A percentile compares a stretch with the other conserved stretches of the same genome.
Evolutionary conservation across 768 basidiomycete species (phyloP).

Genomic region (Amyloporia xantha): DNA sequence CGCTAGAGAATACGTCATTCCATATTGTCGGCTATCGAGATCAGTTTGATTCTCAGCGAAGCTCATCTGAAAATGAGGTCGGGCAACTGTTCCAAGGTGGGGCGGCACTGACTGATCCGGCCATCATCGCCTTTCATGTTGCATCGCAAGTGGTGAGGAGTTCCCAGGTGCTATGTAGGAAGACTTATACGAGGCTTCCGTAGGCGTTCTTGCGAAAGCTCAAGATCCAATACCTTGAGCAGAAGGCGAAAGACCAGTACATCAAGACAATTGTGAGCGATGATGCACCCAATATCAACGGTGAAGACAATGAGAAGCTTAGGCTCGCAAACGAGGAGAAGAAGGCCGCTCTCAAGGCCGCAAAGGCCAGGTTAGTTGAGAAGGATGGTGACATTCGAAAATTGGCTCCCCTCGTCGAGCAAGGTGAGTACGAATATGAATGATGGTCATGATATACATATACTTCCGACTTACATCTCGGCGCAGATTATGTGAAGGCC

Average conservation of each 20-base stretch:
- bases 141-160: slow-evolving; percentile 52
- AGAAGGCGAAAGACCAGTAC: slow-evolving; percentile 87
- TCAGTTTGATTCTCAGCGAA: slow-evolving; percentile 14
- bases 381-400: slow-evolving; percentile 56
- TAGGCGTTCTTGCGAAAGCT: slow-evolving; percentile 73
- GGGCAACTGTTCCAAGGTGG: slow-evolving; percentile 11
- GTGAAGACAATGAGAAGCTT: slow-evolving; percentile 71
- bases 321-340: slow-evolving; percentile 55
- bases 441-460: too few relatives aligned
- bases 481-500: slow-evolving; percentile 57
- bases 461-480: too few relatives aligned
- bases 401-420: slow-evolving; percentile 62
- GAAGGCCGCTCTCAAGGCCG: slow-evolving; percentile 59
- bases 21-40: slow-evolving; percentile 14
- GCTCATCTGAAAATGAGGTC: slow-evolving; percentile 8
- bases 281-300: slow-evolving; percentile 74
- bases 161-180: too few relatives aligned
- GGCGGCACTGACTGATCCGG: slow-evolving; percentile 15
- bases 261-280: slow-evolving; percentile 82
- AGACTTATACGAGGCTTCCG: too few relatives aligned
- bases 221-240: slow-evolving; percentile 86
- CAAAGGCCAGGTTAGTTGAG: slow-evolving; percentile 57
- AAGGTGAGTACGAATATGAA: slow-evolving; percentile 38
- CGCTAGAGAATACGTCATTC: slow-evolving; percentile 10
- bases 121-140: slow-evolving; percentile 50